These are phyloP conservation scores for Penicillium sp. DNA, from an alignment of 2,329 filamentous ascomycete species.

Conservation along the genomic window DNA sequence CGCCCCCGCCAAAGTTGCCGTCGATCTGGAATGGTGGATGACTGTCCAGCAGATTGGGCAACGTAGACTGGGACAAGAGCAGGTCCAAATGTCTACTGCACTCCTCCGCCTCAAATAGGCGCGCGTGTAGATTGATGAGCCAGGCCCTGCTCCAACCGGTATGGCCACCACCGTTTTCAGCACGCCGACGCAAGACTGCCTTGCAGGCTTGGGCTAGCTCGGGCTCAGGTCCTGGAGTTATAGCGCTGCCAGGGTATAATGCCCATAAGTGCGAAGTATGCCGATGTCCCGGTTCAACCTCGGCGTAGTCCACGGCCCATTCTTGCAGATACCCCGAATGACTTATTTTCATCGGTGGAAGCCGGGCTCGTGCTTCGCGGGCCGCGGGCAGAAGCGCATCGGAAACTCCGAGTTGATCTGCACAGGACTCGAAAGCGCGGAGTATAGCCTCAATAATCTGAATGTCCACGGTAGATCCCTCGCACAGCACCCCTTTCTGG, in stretches of 20 bases:
- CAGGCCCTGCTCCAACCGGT: constrained; percentile 58
- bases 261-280: constrained; percentile 56
- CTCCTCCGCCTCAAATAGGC: constrained; percentile 45
- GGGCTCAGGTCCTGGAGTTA: constrained; percentile 39
- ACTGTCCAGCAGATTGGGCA: constrained; percentile 50
- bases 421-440: constrained; percentile 29
- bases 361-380: constrained; percentile 14
- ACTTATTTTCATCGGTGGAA: constrained; percentile 28
- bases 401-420: constrained; percentile 10
- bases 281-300: constrained; percentile 53
- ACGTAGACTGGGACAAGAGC: constrained; percentile 46
- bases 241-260: constrained; percentile 49
- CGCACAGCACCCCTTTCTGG: constrained; percentile 29
- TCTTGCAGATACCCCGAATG: constrained; percentile 33
- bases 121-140: constrained; percentile 53
- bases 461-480: constrained; percentile 53
- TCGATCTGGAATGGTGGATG: constrained; percentile 55
- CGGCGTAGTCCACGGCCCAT: constrained; percentile 38
- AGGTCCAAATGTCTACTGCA: constrained; percentile 42
- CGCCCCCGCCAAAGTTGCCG: constrained; percentile 54
- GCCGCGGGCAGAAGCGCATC: constrained; percentile 22
- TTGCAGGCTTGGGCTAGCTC: constrained; percentile 35
- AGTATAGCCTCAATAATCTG: constrained; percentile 48
- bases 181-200: constrained; percentile 29
- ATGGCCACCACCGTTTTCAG: constrained; percentile 48